A percentile compares a stretch with the other conserved stretches of the same genome.
Conservation (phyloP, 176 grass and related monocot genomes). For the Eleusine coracana region DNA sequence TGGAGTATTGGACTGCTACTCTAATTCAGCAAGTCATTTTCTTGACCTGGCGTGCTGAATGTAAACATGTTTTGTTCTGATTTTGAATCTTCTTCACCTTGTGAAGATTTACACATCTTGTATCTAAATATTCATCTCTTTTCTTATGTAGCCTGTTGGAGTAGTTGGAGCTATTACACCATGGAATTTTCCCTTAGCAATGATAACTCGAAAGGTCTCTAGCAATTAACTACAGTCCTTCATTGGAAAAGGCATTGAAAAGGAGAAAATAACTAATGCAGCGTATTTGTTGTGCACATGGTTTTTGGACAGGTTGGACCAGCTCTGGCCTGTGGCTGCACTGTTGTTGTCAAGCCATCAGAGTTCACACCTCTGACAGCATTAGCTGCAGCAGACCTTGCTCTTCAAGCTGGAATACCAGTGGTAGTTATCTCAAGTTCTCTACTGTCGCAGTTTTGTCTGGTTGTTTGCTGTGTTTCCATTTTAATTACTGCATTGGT, state of each 20-base stretch:
- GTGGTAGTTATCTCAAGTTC: conserved; percentile 62
- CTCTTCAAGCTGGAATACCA: conserved; percentile 98
- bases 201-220: conserved; percentile 96
- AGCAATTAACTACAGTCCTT: conserved; percentile 20
- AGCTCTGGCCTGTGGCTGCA: conserved; percentile 93
- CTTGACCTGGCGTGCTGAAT: conserved; percentile 17
- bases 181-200: conserved; percentile 99
- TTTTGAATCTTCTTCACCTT: neutral
- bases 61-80: neutral
- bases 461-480: conserved; percentile 29
- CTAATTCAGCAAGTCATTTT: conserved; percentile 31
- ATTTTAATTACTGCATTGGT: conserved; percentile 7
- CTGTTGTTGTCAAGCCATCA: conserved; percentile 93
- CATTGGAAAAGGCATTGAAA: conserved; percentile 7
- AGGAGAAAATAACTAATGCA: conserved; percentile 2
- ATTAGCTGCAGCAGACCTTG: conserved; percentile 94
- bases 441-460: conserved; percentile 13
- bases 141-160: conserved; percentile 75
- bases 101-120: conserved; percentile 17
- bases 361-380: conserved; percentile 98
- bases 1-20: neutral
- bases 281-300: conserved; percentile 18
- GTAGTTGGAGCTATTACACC: conserved; percentile 98
- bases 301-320: conserved; percentile 74
- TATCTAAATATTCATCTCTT: conserved; percentile 14